phyloP scores from a whole-genome alignment of 2,329 filamentous ascomycete genomes.

The Sclerotinia subarctica region DNA sequence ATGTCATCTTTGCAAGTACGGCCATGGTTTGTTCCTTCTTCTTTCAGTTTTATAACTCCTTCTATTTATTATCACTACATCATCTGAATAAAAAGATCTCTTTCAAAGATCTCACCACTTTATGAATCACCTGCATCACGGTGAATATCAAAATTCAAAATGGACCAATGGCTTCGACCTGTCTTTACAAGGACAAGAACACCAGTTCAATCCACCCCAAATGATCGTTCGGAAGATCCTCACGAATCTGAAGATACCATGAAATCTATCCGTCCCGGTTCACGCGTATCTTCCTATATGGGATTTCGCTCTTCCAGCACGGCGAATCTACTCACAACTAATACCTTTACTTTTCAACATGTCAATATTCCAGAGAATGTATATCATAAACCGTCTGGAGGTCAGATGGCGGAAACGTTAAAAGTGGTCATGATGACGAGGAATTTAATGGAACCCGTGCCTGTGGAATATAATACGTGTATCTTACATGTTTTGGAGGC shows the following conservation, averaged over 20 bases:
- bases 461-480: conserved; percentile 36
- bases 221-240: conserved; percentile 24
- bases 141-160: conserved; percentile 16
- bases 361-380: conserved; percentile 31
- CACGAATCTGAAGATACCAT: conserved; percentile 26
- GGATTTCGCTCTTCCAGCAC: conserved; percentile 27
- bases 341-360: conserved; percentile 26
- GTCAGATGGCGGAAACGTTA: conserved; percentile 37
- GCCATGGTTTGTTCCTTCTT: background rate
- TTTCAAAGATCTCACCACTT: background rate
- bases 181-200: conserved; percentile 31
- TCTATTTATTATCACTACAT: background rate
- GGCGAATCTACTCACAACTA: conserved; percentile 21
- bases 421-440: conserved; percentile 39
- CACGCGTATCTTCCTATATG: conserved; percentile 33
- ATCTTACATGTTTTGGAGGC: conserved; percentile 38
- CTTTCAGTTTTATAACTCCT: background rate
- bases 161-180: conserved; percentile 36
- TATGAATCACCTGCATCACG: background rate
- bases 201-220: conserved; percentile 22
- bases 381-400: conserved; percentile 35
- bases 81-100: background rate
- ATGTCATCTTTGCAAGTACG: background rate
- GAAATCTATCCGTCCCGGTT: conserved; percentile 27
- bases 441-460: conserved; percentile 30